Conservation (phyloP, 257 asterid species). For the Fraxinus quadrangulata region DNA sequence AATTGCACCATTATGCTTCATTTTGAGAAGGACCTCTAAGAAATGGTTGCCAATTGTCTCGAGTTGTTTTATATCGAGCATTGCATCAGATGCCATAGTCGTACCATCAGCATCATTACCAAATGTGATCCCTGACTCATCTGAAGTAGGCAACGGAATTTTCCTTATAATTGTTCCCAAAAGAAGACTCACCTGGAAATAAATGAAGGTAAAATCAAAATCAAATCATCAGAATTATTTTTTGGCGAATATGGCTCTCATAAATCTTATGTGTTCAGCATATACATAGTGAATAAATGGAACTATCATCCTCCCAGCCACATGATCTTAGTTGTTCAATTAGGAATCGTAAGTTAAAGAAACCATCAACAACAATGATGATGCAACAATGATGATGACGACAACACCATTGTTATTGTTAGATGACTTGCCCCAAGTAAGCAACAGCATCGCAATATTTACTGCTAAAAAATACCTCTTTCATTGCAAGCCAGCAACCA, state of each 20-base stretch:
- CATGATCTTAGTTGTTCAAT: conserved; percentile 1
- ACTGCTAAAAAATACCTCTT: conserved; percentile 62
- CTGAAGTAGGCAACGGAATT: conserved; percentile 77
- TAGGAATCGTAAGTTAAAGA: conserved; percentile 10
- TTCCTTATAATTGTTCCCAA: conserved; percentile 89
- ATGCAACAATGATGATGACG: neutral
- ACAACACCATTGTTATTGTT: conserved; percentile 23
- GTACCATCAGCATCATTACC: conserved; percentile 31
- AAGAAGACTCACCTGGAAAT: conserved; percentile 91
- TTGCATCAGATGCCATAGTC: conserved; percentile 45
- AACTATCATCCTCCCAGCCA: conserved; percentile 11
- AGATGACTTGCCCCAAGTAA: neutral
- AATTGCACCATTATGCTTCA: conserved; percentile 97
- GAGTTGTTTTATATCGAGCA: conserved; percentile 81
- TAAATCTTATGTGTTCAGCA: neutral
- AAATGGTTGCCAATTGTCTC: conserved; percentile 93
- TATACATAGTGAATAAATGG: conserved; percentile 12
- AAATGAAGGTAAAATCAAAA: conserved; percentile 21
- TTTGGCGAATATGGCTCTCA: neutral
- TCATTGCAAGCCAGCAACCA: conserved; percentile 99
- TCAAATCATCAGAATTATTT: neutral
- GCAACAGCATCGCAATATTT: conserved; percentile 20
- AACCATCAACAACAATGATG: neutral
- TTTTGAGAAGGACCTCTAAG: conserved; percentile 90
- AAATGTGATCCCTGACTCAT: conserved; percentile 43